These are phyloP conservation scores for Syncephalis fuscata DNA, from an alignment of 371 early-diverging fungal species.

Conservation along the genomic window DNA sequence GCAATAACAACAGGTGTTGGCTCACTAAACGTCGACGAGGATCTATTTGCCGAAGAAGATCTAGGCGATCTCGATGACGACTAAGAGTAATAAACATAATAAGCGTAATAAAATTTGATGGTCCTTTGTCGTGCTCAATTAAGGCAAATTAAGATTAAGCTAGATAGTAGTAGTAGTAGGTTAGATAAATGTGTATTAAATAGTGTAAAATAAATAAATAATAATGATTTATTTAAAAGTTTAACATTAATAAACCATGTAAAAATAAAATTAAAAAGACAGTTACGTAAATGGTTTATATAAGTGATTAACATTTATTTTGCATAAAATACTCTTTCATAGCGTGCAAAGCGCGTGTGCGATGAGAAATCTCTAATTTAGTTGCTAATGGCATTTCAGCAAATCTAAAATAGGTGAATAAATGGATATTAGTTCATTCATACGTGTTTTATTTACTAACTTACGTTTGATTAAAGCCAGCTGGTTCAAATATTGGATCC, in stretches of 20 bases:
- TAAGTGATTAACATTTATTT: no score
- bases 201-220: no score
- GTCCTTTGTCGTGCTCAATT: no score
- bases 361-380: slow-evolving; percentile 86
- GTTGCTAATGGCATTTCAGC: slow-evolving; percentile 73
- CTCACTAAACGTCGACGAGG: slow-evolving; percentile 15
- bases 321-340: slow-evolving; percentile 24
- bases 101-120: no score
- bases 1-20: background rate
- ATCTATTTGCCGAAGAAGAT: slow-evolving; percentile 22
- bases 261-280: no score
- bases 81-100: slow-evolving; percentile 5
- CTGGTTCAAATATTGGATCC: slow-evolving; percentile 89
- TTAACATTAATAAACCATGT: no score
- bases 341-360: slow-evolving; percentile 59
- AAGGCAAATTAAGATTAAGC: no score
- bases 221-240: no score
- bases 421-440: background rate
- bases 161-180: no score
- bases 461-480: slow-evolving; percentile 56
- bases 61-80: slow-evolving; percentile 22
- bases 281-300: no score
- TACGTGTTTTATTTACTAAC: background rate
- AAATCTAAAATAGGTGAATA: slow-evolving; percentile 29
- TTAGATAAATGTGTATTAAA: no score